Conservation (phyloP, 345 rosid genomes). For the Boechera stricta region DNA sequence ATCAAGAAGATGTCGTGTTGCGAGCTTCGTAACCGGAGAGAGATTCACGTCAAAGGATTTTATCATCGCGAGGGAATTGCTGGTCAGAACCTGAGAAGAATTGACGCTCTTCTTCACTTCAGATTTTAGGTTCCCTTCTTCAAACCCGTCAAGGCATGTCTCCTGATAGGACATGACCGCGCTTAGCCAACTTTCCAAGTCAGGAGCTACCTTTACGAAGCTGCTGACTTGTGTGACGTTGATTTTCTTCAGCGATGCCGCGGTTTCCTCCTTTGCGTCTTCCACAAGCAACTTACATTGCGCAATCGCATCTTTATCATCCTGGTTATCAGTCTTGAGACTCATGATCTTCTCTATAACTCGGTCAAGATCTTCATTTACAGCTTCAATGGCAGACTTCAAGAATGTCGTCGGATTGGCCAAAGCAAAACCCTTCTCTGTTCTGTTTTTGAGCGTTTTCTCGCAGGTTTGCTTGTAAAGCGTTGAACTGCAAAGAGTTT, state of each 20-base stretch:
- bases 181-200: constrained; percentile 75
- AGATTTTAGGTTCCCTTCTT: constrained; percentile 60
- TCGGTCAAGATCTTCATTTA: constrained; percentile 45
- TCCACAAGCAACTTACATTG: constrained; percentile 61
- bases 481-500: constrained; percentile 56
- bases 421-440: constrained; percentile 33
- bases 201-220: constrained; percentile 36
- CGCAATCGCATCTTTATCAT: constrained; percentile 62
- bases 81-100: constrained; percentile 56
- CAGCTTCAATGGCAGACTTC: constrained; percentile 54
- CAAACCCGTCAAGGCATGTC: constrained; percentile 76
- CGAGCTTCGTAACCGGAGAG: constrained; percentile 3
- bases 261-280: constrained; percentile 62
- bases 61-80: constrained; percentile 78
- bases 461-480: constrained; percentile 56
- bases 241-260: constrained; percentile 27
- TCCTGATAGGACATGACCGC: constrained; percentile 81
- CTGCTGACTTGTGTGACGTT: constrained; percentile 33
- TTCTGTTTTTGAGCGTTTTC: constrained; percentile 48
- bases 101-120: constrained; percentile 53
- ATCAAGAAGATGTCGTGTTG: constrained; percentile 54
- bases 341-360: constrained; percentile 46
- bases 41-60: constrained; percentile 41
- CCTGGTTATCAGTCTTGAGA: constrained; percentile 48
- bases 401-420: constrained; percentile 56